Evolutionary conservation across 139 green algal species (phyloP).

Genomic region (Tetraselmis chui): DNA sequence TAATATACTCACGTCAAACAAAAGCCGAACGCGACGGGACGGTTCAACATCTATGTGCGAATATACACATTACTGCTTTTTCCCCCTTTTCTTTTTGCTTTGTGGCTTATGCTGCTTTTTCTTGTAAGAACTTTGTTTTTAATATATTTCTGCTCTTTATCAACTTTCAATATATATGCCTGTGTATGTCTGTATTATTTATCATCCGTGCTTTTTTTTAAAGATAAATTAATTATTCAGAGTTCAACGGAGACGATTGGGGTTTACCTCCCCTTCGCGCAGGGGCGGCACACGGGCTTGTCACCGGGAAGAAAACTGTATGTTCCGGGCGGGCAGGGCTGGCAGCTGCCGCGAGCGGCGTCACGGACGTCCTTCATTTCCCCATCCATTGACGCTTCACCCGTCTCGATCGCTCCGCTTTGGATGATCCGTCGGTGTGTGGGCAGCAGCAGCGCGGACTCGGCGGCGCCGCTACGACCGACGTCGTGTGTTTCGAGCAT

Average conservation of each 20-base stretch:
- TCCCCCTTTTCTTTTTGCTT: too few species aligned
- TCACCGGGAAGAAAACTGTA: conserved; percentile 5
- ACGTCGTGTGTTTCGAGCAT: neutral
- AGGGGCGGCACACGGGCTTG: neutral
- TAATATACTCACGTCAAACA: too few species aligned
- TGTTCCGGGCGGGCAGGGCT: conserved; percentile 11
- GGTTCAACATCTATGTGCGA: too few species aligned
- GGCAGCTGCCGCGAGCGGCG: conserved; percentile 9
- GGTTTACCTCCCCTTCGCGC: conserved; percentile 4
- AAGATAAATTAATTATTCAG: neutral
- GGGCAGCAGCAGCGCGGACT: neutral
- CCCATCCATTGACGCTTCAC: neutral
- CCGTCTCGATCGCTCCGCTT: neutral
- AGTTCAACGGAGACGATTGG: neutral
- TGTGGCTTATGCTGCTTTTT: too few species aligned
- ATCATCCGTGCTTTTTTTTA: neutral
- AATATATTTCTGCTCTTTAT: too few species aligned
- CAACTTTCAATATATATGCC: neutral
- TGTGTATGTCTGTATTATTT: neutral
- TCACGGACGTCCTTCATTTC: too few species aligned
- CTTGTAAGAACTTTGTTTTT: too few species aligned
- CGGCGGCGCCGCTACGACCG: neutral
- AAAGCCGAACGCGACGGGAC: too few species aligned
- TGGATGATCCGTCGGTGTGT: neutral
- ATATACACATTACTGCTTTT: too few species aligned